A percentile compares a stretch with the other conserved stretches of the same genome.
Conservation (phyloP, 1,139 yeast genomes). For the Magnusiomyces sp. region DNA sequence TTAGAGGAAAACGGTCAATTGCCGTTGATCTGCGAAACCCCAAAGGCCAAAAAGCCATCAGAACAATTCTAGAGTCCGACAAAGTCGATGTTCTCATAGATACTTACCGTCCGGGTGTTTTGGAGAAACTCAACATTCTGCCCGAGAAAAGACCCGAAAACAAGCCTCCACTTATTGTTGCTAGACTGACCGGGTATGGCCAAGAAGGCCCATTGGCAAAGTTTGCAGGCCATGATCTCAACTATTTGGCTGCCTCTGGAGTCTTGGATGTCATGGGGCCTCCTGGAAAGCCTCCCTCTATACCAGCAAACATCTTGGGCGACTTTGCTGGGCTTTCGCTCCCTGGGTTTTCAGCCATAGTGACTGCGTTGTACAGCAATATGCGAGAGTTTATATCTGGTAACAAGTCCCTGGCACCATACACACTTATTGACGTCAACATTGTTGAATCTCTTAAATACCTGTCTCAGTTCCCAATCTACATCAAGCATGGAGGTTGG, state of each 20-base stretch:
- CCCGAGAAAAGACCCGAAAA: constrained; percentile 16
- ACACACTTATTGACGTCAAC: constrained; percentile 17
- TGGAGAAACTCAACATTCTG: constrained; percentile 27
- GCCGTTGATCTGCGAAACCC: constrained; percentile 26
- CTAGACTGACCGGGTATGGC: constrained; percentile 19
- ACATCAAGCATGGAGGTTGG: constrained; percentile 11
- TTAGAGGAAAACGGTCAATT: constrained; percentile 30
- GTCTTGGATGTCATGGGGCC: constrained; percentile 15
- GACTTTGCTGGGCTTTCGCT: constrained; percentile 21
- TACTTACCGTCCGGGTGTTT: constrained; percentile 30
- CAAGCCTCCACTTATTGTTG: constrained; percentile 16
- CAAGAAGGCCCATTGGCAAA: constrained; percentile 13
- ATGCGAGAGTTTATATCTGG: constrained; percentile 4
- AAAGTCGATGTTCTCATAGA: constrained; percentile 28
- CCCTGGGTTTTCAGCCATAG: constrained; percentile 18
- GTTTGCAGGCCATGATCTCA: constrained; percentile 20
- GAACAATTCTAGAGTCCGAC: constrained; percentile 18
- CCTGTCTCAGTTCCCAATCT: constrained; percentile 17
- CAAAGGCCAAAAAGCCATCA: constrained; percentile 22
- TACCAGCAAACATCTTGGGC: constrained; percentile 18
- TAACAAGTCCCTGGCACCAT: constrained; percentile 7
- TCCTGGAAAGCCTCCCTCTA: constrained; percentile 14
- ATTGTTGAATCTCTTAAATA: constrained; percentile 19
- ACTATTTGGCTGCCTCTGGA: constrained; percentile 20
- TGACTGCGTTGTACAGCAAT: constrained; percentile 16